Base-by-base conservation (phyloP, 1,284 basidiomycete genomes). In the Heterobasidion occidentale region DNA sequence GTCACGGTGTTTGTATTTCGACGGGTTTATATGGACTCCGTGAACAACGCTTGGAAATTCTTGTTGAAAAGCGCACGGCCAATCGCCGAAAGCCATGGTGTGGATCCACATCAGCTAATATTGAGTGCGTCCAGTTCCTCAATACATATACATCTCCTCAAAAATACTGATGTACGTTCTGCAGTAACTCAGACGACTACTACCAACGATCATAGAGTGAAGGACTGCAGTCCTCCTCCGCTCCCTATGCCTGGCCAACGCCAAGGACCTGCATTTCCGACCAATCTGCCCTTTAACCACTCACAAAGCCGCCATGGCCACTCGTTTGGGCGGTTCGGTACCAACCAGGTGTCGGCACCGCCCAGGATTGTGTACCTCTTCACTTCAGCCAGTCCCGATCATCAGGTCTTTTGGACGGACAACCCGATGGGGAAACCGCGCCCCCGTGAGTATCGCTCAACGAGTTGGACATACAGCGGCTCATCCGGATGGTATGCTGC, bases 401-500 rank as follows among this genome's bases (percentile, higher is more conserved):
- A 56, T 33, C 9, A 27, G 15, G 48, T 58, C n/a, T 60, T 62
- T 45, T 44, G 60, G 33, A 62, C 61, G n/a, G 61, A 62, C 35
- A 53, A 62, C 68, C 74, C 11, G 64, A 71, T 61, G 77, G 74
- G 74, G 67, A 69, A 36, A 65, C 74, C 45, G 63, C 67, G 42
- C 66, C 74, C 14, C 55, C 66, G 57, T 52, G 60, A 34, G 57
- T 65, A n/a, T 52, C 62, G 50, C 59, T 77, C 34, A 61, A 68
- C 55, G 59, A 56, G 51, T 9, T 61, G 63, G 56, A 67, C 69
- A 12, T 73, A 73, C 62, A 68, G 66, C n/a, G 71, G 65, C 42
- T 67, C 65, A 36, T 67, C 73, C 20, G 73, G 71, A 61, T 68
- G 61, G 76, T 77, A 45, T 61, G 74, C 65, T 20, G 33, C 12